Evolutionary conservation across 768 basidiomycete species (phyloP), one percentile per base, ranked within the genome.

Genomic region (Boletellus emodensis): DNA sequence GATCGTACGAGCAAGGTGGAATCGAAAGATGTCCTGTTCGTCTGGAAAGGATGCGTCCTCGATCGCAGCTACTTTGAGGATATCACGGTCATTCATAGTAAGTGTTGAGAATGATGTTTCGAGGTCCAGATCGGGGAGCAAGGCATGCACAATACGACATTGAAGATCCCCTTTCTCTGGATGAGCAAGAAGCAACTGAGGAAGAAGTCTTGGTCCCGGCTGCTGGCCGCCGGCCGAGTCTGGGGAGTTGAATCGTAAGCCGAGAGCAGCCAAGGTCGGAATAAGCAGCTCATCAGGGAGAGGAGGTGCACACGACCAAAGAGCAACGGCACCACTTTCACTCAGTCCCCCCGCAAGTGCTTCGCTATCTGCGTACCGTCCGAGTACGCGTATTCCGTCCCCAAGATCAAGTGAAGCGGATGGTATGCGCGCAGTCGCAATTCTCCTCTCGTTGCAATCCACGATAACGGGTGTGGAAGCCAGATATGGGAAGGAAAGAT

Each of bases 1-100:
- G 48, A 40, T 54, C 56, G 28, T 67, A 66, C 15, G 67, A 17
- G 65, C 54, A 10, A 69, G 57, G 49, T 83, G 77, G 55, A 91
- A 83, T 26, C 69, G 68, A 64, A 92, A 89, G 2, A 77, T 81
- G 62, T 97, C 90, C 47, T 83, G 83, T 2, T 71, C 70, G 59
- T 91, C 92, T 53, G 78, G 67, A 57, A 90, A 75, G 0, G 74
- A 49, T 35, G 60, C 65, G 35, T 46, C 51, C 46, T 58, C 40
- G 10, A 17, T n/a, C 2, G 45, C 35, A 33, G 32, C 14, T 26
- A 9, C 11, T 71, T 60, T 35, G 77, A 59, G 17, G 79, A 13
- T 62, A 72, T 71, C 49, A 74, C 11, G 30, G 3, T 74, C 34
- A 61, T 60, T 3, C 75, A 79, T 32, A 70, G 70, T 1, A 77